These are phyloP conservation scores for Metroxylon sagu DNA, from an alignment of 176 grass and related monocot species.

Conservation along the genomic window DNA sequence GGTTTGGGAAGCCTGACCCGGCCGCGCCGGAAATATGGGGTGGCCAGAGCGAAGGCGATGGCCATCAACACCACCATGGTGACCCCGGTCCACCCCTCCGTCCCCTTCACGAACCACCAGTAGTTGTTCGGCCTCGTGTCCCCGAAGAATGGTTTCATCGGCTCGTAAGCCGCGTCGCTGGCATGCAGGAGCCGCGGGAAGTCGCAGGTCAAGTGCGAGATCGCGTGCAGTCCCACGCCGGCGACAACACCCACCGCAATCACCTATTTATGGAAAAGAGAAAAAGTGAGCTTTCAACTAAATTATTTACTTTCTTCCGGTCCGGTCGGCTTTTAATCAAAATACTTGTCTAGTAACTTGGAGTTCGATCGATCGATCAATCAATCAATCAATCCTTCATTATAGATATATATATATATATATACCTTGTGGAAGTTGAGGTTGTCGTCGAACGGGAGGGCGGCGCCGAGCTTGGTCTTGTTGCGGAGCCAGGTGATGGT, in stretches of 20 bases:
- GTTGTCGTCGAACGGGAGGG: conserved; percentile 88
- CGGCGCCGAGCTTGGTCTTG: conserved; percentile 24
- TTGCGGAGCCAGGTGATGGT: conserved; percentile 94
- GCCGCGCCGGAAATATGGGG: conserved; percentile 71
- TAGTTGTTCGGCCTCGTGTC: conserved; percentile 39
- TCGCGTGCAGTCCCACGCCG: conserved; percentile 51
- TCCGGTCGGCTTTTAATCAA: too few species aligned
- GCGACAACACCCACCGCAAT: conserved; percentile 58
- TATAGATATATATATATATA: not conserved
- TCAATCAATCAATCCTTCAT: too few species aligned
- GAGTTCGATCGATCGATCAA: too few species aligned
- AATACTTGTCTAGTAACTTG: too few species aligned
- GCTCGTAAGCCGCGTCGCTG: conserved; percentile 39
- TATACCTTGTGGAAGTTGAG: conserved; percentile 94
- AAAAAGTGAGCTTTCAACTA: too few species aligned
- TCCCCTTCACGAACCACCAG: conserved; percentile 96
- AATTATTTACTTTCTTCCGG: too few species aligned
- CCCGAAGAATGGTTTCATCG: conserved; percentile 61
- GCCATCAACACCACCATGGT: conserved; percentile 73
- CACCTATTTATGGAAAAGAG: conserved; percentile 19
- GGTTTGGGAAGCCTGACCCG: conserved; percentile 22
- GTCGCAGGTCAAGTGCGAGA: conserved; percentile 82
- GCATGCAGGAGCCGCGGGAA: conserved; percentile 84
- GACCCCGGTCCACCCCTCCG: conserved; percentile 85
- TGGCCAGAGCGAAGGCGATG: conserved; percentile 68